phyloP scores from a whole-genome alignment of 164 flowering plant species.

The Sextonia rubra region DNA sequence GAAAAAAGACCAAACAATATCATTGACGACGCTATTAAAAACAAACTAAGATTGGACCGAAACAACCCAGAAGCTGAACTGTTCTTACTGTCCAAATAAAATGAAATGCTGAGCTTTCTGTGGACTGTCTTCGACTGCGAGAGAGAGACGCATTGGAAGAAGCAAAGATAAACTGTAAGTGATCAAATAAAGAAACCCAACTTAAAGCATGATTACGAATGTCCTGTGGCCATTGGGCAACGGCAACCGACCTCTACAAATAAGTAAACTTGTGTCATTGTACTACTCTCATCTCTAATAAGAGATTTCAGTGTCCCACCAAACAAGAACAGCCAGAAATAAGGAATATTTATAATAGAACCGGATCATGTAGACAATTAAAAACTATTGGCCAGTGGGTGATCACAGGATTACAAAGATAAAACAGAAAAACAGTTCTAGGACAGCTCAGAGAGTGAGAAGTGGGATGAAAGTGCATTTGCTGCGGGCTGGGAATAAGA shows the following conservation, averaged over 20 bases:
- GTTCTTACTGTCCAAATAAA: too few relatives aligned
- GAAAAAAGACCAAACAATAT: too few relatives aligned
- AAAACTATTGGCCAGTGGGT: neutral
- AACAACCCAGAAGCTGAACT: too few relatives aligned
- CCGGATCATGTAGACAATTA: neutral
- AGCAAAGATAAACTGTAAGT: neutral
- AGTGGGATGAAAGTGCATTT: too few relatives aligned
- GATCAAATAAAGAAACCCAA: neutral
- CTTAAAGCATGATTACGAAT: neutral
- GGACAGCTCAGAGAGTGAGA: too few relatives aligned
- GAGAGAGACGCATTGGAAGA: neutral
- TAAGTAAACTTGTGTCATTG: neutral
- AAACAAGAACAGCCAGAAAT: constrained; percentile 4
- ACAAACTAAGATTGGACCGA: too few relatives aligned
- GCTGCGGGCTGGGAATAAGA: too few relatives aligned
- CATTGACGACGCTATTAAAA: too few relatives aligned
- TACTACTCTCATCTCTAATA: neutral
- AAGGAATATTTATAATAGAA: neutral
- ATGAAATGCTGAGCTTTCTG: too few relatives aligned
- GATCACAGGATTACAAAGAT: neutral
- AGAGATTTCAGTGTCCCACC: constrained; percentile 18
- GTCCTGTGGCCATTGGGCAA: neutral
- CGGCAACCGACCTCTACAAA: neutral
- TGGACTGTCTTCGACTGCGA: too few relatives aligned
- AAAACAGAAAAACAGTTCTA: neutral